These are phyloP conservation scores for Acer negundo DNA, from an alignment of 345 rosid species.

Conservation along the genomic window DNA sequence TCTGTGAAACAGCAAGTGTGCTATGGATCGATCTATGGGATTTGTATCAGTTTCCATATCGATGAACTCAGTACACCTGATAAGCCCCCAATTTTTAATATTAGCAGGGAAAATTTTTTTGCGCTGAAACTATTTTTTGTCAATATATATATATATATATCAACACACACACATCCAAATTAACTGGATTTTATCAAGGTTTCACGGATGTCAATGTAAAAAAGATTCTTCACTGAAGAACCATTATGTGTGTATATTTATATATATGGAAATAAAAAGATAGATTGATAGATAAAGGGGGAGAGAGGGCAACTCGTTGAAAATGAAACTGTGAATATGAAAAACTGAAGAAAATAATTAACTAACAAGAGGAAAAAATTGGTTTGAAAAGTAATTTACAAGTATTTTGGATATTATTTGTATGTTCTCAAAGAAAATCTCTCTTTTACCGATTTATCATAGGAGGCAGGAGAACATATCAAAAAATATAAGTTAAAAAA, in stretches of 20 bases:
- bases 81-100: constrained; percentile 14
- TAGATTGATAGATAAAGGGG: no score
- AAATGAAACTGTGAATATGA: not conserved
- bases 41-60: constrained; percentile 89
- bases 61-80: constrained; percentile 65
- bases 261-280: no score
- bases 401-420: not conserved
- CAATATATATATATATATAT: no score
- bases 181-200: no score
- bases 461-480: not conserved
- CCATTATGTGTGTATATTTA: no score
- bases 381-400: not conserved
- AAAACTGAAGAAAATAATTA: not conserved
- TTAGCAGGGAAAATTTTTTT: not conserved
- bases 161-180: no score
- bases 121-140: no score
- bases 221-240: no score
- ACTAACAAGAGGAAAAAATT: not conserved
- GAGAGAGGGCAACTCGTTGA: no score
- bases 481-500: no score
- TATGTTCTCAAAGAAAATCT: not conserved
- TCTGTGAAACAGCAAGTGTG: constrained; percentile 88
- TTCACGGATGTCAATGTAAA: no score
- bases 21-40: constrained; percentile 93
- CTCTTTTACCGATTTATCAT: not conserved